Base-by-base conservation (phyloP, 1,139 yeast genomes). In the Zygoascus sp. region DNA sequence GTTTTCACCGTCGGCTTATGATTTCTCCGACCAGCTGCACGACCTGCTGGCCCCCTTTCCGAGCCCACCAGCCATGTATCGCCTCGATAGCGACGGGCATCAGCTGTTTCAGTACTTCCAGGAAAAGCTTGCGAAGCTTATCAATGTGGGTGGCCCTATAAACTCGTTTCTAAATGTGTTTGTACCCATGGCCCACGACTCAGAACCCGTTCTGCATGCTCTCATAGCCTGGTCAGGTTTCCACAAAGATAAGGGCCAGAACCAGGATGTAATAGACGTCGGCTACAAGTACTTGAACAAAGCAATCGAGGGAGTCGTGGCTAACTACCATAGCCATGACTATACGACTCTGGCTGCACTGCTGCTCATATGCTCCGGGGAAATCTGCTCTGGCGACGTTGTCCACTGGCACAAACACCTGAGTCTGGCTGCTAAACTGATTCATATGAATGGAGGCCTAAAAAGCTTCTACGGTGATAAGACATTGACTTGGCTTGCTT, bases 161-260 rank as follows among this genome's bases (percentile, higher is more conserved):
- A 86, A 85, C 59, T 79, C 81, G 56, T 86, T 81, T 60, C 76
- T 80, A 48, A 79, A 79, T 36, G 81, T 84, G n/a, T 85, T 85
- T 60, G 66, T 86, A 35, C 92, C 94, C 1, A 76, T 86, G 74
- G 92, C 95, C 0, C 80, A 81, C 47, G 69, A 72, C 47, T 85
- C 83, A 57, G 70, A 72, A 36, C 85, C 90, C 0, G 85, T 84
- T 1, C 65, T 86, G 43, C 80, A 80, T 61, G 80, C 84, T 1
- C 72, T 86, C 6, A 65, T 86, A 44, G 88, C 92, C 0, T 85
- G 94, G 92, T 77, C 92, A 1, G 87, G 87, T 0, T 79, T 79
- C 61, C 82, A 80, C 60, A 61, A 77, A 48, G 83, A 80, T 1
- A 45, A 48, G 16, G 59, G 66, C 47, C 57, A 61, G 5, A 55